phyloP scores from a whole-genome alignment of 495 filamentous ascomycete species.

The Xylaria bambusicola region DNA sequence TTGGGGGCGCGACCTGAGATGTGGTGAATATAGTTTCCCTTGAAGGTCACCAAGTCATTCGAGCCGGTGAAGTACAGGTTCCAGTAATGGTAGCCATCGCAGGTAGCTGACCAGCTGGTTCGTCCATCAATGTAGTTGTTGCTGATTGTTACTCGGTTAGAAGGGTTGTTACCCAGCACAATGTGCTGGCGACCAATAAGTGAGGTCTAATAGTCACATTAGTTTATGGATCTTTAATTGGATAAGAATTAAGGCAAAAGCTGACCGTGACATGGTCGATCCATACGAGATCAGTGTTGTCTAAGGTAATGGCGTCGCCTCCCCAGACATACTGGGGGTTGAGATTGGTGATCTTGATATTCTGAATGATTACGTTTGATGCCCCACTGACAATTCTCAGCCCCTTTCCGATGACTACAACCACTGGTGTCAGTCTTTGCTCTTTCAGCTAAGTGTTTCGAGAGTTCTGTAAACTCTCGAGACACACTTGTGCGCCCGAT shows the following conservation, averaged over 20 bases:
- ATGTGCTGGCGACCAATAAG: constrained; percentile 49
- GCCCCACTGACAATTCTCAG: constrained; percentile 39
- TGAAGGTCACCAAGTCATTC: constrained; percentile 45
- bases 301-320: constrained; percentile 40
- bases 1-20: constrained; percentile 57
- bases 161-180: constrained; percentile 37
- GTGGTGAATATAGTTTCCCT: constrained; percentile 54
- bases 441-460: no score
- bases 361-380: constrained; percentile 42
- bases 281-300: constrained; percentile 38
- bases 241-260: background rate
- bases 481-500: no score
- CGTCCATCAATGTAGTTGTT: constrained; percentile 51
- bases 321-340: constrained; percentile 46
- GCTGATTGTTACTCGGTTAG: constrained; percentile 44
- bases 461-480: no score
- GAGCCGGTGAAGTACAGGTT: constrained; percentile 49
- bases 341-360: constrained; percentile 30
- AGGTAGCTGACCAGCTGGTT: constrained; percentile 52
- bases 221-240: background rate
- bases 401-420: constrained; percentile 39
- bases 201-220: constrained; percentile 34
- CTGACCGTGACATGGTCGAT: constrained; percentile 43
- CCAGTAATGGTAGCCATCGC: constrained; percentile 60
- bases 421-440: no score